Conservation (phyloP, 2,329 filamentous ascomycete species). For the Epichloe scottii region DNA sequence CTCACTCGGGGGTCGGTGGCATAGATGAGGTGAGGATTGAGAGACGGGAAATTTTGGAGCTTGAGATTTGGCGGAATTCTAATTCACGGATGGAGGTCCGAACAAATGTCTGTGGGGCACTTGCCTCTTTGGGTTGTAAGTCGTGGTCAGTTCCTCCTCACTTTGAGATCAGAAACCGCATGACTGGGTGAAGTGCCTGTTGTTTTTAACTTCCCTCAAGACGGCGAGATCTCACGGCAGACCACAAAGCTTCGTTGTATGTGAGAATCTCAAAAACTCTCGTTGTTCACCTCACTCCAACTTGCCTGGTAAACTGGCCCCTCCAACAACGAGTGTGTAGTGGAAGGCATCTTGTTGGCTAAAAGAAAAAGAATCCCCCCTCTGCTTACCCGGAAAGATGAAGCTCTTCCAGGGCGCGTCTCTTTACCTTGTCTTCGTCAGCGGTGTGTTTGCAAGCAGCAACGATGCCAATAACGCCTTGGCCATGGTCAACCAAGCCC, state of each 20-base stretch:
- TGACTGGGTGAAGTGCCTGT: not conserved
- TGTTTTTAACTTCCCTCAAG: not conserved
- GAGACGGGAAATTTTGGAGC: no score
- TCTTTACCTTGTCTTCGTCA: slow-evolving; percentile 5
- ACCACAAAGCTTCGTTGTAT: no score
- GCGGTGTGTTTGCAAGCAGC: slow-evolving; percentile 6
- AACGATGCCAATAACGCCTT: slow-evolving; percentile 16
- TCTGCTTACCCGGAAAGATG: not conserved
- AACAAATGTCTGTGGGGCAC: not conserved
- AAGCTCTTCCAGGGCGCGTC: slow-evolving; percentile 2
- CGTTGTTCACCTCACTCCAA: not conserved
- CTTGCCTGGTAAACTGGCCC: not conserved
- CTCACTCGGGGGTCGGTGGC: no score
- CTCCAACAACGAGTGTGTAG: not conserved
- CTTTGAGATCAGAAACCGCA: not conserved
- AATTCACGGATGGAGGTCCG: no score
- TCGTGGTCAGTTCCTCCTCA: slow-evolving; percentile 3
- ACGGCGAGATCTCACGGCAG: no score
- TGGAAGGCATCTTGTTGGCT: no score
- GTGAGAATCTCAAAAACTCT: no score
- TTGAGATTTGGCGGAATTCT: no score
- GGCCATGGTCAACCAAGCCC: slow-evolving; percentile 20
- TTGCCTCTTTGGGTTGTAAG: slow-evolving; percentile 1
- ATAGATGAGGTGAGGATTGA: no score
- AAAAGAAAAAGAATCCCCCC: not conserved